Evolutionary conservation across 306 rosid genomes (phyloP).

Genomic region (Lathyrus tuberosus): DNA sequence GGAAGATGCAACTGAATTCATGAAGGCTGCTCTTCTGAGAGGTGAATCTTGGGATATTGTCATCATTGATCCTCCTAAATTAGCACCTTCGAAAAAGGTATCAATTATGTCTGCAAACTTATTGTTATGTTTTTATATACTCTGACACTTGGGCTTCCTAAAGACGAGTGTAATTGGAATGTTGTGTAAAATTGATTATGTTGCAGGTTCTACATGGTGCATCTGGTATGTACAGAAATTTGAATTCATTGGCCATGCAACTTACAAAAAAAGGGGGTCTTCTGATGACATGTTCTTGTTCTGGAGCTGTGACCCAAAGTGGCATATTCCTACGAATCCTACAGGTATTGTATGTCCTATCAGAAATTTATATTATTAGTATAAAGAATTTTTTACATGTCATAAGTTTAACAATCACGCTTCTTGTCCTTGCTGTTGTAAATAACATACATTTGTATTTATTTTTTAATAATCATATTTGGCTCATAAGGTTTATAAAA

Average conservation of each 20-base stretch:
- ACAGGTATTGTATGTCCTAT: constrained; percentile 57
- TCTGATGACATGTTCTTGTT: constrained; percentile 93
- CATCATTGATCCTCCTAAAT: constrained; percentile 90
- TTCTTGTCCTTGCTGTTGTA: too few relatives aligned
- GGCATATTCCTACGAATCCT: constrained; percentile 75
- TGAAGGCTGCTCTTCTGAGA: constrained; percentile 78
- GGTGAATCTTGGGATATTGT: constrained; percentile 85
- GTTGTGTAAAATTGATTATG: constrained; percentile 13
- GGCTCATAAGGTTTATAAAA: too few relatives aligned
- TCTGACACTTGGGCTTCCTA: constrained; percentile 13
- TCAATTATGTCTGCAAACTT: neutral
- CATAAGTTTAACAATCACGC: neutral
- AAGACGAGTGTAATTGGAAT: neutral
- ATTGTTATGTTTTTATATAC: neutral
- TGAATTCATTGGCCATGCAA: constrained; percentile 87
- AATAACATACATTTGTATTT: too few relatives aligned
- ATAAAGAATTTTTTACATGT: neutral
- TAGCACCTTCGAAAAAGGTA: constrained; percentile 89
- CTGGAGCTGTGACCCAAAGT: constrained; percentile 92
- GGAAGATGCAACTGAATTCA: constrained; percentile 75
- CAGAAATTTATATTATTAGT: neutral
- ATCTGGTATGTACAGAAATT: constrained; percentile 83
- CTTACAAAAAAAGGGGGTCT: constrained; percentile 87
- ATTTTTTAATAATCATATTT: too few relatives aligned
- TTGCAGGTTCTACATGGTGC: constrained; percentile 79